A percentile compares a stretch with the other conserved stretches of the same genome.
Evolutionary conservation across 306 rosid species (phyloP).

Genomic region (Hippophae tibetana): DNA sequence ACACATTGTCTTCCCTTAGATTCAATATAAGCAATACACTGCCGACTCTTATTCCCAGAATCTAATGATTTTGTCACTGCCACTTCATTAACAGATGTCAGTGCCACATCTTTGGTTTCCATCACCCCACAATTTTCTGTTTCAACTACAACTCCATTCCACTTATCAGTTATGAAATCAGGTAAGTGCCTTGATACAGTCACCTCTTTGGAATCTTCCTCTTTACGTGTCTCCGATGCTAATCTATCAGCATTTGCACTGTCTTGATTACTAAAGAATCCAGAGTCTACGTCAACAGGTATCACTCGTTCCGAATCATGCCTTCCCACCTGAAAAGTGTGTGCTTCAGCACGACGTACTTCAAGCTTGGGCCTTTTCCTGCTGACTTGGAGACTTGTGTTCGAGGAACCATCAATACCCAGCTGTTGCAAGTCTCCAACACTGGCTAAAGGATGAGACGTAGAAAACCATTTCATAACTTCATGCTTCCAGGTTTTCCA

Average conservation of each 20-base stretch:
- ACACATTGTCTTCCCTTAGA: conserved; percentile 97
- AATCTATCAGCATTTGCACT: conserved; percentile 28
- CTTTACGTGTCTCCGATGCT: conserved; percentile 40
- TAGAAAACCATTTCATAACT: conserved; percentile 73
- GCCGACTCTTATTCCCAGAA: conserved; percentile 64
- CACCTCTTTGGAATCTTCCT: conserved; percentile 37
- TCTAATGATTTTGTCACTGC: conserved; percentile 31
- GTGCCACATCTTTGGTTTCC: conserved; percentile 40
- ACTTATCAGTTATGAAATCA: conserved; percentile 40
- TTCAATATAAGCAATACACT: conserved; percentile 82
- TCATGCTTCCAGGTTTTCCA: conserved; percentile 99
- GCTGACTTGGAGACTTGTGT: conserved; percentile 53
- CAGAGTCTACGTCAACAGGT: conserved; percentile 54
- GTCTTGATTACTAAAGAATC: conserved; percentile 48
- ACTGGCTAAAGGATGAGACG: conserved; percentile 40
- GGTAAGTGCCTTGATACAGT: conserved; percentile 29
- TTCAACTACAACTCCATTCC: conserved; percentile 52
- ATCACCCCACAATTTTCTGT: conserved; percentile 31
- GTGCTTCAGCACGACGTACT: conserved; percentile 93
- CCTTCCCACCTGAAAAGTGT: conserved; percentile 51
- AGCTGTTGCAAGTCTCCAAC: conserved; percentile 40
- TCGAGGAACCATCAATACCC: conserved; percentile 37
- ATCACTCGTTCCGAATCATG: conserved; percentile 47
- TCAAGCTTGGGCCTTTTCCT: conserved; percentile 95
- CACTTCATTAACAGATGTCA: conserved; percentile 47